Conservation (phyloP, 257 asterid species). For the Salvia rosmarinus region DNA sequence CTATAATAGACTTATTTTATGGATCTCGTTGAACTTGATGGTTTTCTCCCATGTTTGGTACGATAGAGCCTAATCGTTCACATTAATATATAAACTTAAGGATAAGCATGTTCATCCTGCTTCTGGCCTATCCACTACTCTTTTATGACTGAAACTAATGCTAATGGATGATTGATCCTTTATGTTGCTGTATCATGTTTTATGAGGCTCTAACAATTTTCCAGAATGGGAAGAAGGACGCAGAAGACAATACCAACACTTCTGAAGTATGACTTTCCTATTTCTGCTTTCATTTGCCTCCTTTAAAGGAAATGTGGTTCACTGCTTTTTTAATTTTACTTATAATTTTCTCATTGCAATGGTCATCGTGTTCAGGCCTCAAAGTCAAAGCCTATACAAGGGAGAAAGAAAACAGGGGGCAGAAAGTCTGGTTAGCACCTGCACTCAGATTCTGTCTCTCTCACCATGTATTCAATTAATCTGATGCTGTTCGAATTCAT, state of each 20-base stretch:
- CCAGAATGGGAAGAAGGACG: conserved; percentile 40
- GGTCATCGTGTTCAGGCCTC: conserved; percentile 35
- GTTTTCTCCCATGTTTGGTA: conserved; percentile 14
- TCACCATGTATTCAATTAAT: conserved; percentile 4
- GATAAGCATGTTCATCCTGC: neutral
- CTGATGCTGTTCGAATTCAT: conserved; percentile 19
- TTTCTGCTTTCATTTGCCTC: conserved; percentile 1
- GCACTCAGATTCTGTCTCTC: neutral
- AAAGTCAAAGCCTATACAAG: conserved; percentile 32
- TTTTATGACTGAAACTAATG: neutral
- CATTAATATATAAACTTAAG: conserved; percentile 5
- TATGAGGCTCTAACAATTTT: conserved; percentile 21
- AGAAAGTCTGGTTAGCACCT: conserved; percentile 44
- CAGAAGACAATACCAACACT: conserved; percentile 32
- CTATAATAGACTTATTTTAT: conserved; percentile 17
- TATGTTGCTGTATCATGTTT: conserved; percentile 11
- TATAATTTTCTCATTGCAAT: conserved; percentile 18
- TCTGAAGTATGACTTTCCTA: conserved; percentile 33
- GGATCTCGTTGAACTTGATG: conserved; percentile 21
- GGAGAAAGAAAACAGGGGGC: conserved; percentile 37
- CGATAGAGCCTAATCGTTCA: neutral
- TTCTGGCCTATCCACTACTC: conserved; percentile 10
- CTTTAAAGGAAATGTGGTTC: conserved; percentile 21
- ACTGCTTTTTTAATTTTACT: neutral
- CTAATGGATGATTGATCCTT: conserved; percentile 16